Evolutionary conservation across 371 early-diverging fungal species (phyloP).

Genomic region (Mucor ambiguus): DNA sequence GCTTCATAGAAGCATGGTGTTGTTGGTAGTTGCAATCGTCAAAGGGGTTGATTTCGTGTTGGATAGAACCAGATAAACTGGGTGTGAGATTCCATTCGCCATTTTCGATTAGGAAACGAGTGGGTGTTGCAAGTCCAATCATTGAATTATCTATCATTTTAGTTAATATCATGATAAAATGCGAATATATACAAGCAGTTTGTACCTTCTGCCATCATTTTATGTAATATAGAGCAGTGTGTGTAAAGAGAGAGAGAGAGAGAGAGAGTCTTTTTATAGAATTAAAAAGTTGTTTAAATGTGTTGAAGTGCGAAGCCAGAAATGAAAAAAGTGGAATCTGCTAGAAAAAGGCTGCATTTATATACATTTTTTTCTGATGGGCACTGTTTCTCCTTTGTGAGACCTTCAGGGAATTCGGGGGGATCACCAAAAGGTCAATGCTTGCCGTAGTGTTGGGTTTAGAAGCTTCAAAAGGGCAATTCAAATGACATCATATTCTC

Average conservation of each 20-base stretch:
- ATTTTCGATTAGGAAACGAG: conserved; percentile 37
- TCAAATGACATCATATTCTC: conserved; percentile 4
- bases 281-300: not conserved
- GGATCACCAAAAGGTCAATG: conserved; percentile 13
- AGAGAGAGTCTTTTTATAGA: not conserved
- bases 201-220: conserved; percentile 23
- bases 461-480: not conserved
- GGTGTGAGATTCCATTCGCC: conserved; percentile 39
- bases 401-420: not conserved
- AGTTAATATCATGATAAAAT: not conserved
- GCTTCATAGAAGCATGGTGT: not conserved
- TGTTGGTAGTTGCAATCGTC: conserved; percentile 29
- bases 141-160: conserved; percentile 10
- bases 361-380: not conserved
- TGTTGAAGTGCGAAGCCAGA: not conserved
- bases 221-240: not conserved
- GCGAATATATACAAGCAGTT: not conserved
- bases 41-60: conserved; percentile 37
- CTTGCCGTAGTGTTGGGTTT: not conserved
- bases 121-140: conserved; percentile 33
- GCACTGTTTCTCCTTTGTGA: not conserved
- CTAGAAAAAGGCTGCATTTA: not conserved
- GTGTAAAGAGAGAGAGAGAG: not conserved
- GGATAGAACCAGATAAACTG: conserved; percentile 14
- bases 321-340: not conserved